Evolutionary conservation across 352 stramenopile genomes (phyloP).

Genomic region (Globisporangium acanthophoron): DNA sequence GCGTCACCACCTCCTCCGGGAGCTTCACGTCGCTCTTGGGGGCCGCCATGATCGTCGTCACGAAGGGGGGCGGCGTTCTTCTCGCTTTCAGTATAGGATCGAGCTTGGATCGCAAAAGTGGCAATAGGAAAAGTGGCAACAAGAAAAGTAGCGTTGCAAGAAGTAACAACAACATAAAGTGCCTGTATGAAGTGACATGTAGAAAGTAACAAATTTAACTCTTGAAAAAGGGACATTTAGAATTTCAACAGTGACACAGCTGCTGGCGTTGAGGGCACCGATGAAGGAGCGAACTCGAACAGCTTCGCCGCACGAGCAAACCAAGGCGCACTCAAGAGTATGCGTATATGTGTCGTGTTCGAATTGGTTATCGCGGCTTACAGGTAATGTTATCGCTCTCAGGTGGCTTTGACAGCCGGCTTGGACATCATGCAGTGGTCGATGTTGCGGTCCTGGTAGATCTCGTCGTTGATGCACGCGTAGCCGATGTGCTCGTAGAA

Average conservation of each 20-base stretch:
- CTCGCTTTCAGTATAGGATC: not conserved
- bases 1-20: constrained; percentile 93
- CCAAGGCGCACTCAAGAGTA: too few relatives aligned
- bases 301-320: too few relatives aligned
- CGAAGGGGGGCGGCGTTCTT: not conserved
- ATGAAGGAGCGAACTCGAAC: too few relatives aligned
- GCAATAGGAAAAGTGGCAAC: not conserved
- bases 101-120: constrained; percentile 10
- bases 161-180: too few relatives aligned
- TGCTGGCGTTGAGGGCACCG: too few relatives aligned
- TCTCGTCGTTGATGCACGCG: constrained; percentile 32
- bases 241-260: too few relatives aligned
- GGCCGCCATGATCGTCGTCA: not conserved
- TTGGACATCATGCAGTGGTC: constrained; percentile 61
- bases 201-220: too few relatives aligned
- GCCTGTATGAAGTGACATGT: too few relatives aligned
- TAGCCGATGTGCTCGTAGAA: constrained; percentile 77
- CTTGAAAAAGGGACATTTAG: too few relatives aligned
- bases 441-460: constrained; percentile 45
- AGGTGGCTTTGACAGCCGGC: constrained; percentile 1
- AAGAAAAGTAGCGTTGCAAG: not conserved
- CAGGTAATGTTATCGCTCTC: not conserved
- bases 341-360: too few relatives aligned
- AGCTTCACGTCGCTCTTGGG: constrained; percentile 71
- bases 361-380: too few relatives aligned